These are phyloP conservation scores for Colletotrichum lini DNA, from an alignment of 2,329 filamentous ascomycete species.

Conservation along the genomic window DNA sequence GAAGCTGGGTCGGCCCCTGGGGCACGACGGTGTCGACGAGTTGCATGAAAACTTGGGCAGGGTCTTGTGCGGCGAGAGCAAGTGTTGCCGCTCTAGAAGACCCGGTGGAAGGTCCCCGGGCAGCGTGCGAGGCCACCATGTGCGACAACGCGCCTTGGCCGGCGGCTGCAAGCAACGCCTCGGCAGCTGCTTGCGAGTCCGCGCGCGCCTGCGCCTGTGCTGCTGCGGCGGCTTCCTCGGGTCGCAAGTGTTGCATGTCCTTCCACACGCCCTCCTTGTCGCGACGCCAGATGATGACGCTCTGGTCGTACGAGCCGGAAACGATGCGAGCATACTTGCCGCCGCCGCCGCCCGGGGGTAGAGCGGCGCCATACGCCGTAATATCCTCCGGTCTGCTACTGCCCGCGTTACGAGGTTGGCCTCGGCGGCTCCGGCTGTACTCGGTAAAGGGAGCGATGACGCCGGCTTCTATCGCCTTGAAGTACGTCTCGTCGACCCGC, in stretches of 20 bases:
- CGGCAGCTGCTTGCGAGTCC: conserved; percentile 11
- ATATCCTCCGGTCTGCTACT: conserved; percentile 83
- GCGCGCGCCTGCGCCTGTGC: conserved; percentile 52
- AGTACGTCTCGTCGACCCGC: conserved; percentile 81
- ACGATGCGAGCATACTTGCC: conserved; percentile 94
- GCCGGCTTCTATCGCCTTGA: conserved; percentile 70
- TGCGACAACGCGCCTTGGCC: background rate
- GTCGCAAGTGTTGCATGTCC: conserved; percentile 79
- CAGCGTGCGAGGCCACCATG: conserved; percentile 20
- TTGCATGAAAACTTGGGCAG: conserved; percentile 60
- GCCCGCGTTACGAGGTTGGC: conserved; percentile 73
- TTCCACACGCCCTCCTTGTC: conserved; percentile 90
- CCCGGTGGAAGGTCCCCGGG: conserved; percentile 40
- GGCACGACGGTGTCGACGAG: conserved; percentile 69
- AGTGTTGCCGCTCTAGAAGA: conserved; percentile 49
- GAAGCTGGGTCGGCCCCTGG: conserved; percentile 63
- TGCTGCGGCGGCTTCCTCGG: conserved; percentile 76
- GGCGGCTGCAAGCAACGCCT: conserved; percentile 1
- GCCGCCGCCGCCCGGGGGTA: conserved; percentile 92
- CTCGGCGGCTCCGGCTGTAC: conserved; percentile 50
- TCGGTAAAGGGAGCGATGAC: conserved; percentile 51
- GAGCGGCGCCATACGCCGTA: conserved; percentile 84
- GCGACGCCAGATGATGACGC: conserved; percentile 93
- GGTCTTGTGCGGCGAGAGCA: conserved; percentile 48
- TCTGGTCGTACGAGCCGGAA: conserved; percentile 96